Evolutionary conservation across 2,329 filamentous ascomycete genomes (phyloP).

Genomic region (Neofusicoccum ribis): DNA sequence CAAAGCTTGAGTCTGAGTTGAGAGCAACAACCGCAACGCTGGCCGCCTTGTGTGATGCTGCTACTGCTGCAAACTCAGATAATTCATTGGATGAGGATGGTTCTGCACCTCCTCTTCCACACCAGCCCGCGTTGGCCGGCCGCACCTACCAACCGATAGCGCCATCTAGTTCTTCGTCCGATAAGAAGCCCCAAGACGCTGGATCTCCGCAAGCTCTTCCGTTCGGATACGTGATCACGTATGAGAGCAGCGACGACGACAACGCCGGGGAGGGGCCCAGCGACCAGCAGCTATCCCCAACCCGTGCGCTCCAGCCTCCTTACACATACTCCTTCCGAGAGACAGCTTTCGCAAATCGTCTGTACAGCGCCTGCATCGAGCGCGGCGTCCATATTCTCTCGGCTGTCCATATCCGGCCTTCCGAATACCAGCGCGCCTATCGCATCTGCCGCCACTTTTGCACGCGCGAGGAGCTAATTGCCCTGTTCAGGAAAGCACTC

Average conservation of each 20-base stretch:
- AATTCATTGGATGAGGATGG: too few relatives aligned
- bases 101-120: too few relatives aligned
- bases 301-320: constrained; percentile 30
- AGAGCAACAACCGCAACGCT: too few relatives aligned
- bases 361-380: constrained; percentile 68
- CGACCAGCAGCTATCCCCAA: background rate
- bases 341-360: constrained; percentile 66
- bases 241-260: background rate
- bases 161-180: too few relatives aligned
- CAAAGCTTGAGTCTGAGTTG: constrained; percentile 26
- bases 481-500: constrained; percentile 42
- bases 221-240: too few relatives aligned
- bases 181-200: too few relatives aligned
- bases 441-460: constrained; percentile 67
- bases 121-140: too few relatives aligned
- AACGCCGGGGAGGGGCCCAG: background rate
- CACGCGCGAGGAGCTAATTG: constrained; percentile 40
- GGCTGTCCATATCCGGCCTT: constrained; percentile 33
- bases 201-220: too few relatives aligned
- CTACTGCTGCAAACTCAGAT: too few relatives aligned
- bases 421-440: constrained; percentile 55
- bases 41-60: too few relatives aligned
- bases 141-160: too few relatives aligned
- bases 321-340: constrained; percentile 64
- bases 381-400: constrained; percentile 61